These are phyloP conservation scores for Pichia sp. DNA, from an alignment of 1,139 yeast species.

Conservation along the genomic window DNA sequence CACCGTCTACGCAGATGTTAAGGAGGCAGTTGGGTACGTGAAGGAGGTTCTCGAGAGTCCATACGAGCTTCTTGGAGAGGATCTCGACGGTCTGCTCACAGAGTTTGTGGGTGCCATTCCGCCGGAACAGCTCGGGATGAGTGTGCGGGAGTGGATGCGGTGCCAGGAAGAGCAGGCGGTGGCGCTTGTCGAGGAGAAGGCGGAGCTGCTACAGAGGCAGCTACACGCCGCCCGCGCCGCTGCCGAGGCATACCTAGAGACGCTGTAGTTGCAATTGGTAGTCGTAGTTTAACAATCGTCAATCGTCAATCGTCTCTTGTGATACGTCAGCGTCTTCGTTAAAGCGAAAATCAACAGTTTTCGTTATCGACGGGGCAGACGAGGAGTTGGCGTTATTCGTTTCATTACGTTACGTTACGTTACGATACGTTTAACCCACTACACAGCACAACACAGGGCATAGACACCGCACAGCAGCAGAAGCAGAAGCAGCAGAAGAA, in stretches of 20 bases:
- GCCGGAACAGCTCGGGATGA: constrained; percentile 58
- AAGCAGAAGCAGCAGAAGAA: no score
- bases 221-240: constrained; percentile 34
- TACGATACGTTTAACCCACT: no score
- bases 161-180: constrained; percentile 47
- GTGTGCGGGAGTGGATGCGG: constrained; percentile 62
- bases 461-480: no score
- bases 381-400: no score
- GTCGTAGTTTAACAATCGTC: no score
- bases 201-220: constrained; percentile 37
- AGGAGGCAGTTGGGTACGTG: constrained; percentile 22
- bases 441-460: no score
- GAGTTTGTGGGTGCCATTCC: constrained; percentile 65
- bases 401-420: no score
- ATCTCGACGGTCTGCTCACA: constrained; percentile 56
- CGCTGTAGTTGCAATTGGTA: no score
- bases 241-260: constrained; percentile 33
- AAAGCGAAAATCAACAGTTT: no score
- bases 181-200: constrained; percentile 27
- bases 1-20: constrained; percentile 16
- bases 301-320: no score
- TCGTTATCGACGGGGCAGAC: no score
- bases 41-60: constrained; percentile 22
- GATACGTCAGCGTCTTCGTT: no score
- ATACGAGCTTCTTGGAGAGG: constrained; percentile 34